Conservation (phyloP, 2,329 filamentous ascomycete genomes). For the Cladophialophora bantiana region DNA sequence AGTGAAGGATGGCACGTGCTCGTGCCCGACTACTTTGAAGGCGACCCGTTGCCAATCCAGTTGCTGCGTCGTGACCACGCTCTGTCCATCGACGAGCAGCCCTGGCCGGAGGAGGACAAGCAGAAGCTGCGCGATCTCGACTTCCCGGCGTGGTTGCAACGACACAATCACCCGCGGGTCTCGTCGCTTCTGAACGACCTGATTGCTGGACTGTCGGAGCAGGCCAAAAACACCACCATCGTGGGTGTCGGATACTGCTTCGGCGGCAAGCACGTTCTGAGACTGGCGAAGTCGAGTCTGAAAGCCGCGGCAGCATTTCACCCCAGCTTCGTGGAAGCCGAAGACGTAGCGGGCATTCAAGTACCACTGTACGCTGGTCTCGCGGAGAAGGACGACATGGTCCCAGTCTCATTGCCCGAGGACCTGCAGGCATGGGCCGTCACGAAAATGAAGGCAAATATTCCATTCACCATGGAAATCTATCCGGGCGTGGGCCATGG, state of each 20-base stretch:
- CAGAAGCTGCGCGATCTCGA: conserved; percentile 5
- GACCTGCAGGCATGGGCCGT: conserved; percentile 11
- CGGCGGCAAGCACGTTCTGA: conserved; percentile 22
- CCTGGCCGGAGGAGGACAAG: conserved; percentile 20
- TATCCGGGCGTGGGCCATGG: conserved; percentile 24
- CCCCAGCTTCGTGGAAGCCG: conserved; percentile 19
- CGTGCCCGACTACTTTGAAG: conserved; percentile 28
- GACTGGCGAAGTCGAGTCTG: conserved; percentile 12
- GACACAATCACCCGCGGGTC: background rate
- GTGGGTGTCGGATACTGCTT: conserved; percentile 28
- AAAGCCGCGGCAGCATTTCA: conserved; percentile 5
- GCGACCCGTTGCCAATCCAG: conserved; percentile 19
- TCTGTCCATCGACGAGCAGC: conserved; percentile 24
- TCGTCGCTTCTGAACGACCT: background rate
- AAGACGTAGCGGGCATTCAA: conserved; percentile 10
- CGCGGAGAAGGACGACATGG: conserved; percentile 25
- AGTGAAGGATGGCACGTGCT: conserved; percentile 10
- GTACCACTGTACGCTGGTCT: conserved; percentile 22
- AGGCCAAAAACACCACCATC: background rate
- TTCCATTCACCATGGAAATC: conserved; percentile 12
- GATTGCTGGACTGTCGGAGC: too few species aligned
- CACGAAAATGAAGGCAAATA: background rate
- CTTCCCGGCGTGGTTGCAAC: conserved; percentile 9
- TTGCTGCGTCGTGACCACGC: conserved; percentile 12
- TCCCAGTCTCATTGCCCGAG: conserved; percentile 13